Evolutionary conservation across 305 asterid genomes (phyloP).

Genomic region (Fraxinus dipetala): DNA sequence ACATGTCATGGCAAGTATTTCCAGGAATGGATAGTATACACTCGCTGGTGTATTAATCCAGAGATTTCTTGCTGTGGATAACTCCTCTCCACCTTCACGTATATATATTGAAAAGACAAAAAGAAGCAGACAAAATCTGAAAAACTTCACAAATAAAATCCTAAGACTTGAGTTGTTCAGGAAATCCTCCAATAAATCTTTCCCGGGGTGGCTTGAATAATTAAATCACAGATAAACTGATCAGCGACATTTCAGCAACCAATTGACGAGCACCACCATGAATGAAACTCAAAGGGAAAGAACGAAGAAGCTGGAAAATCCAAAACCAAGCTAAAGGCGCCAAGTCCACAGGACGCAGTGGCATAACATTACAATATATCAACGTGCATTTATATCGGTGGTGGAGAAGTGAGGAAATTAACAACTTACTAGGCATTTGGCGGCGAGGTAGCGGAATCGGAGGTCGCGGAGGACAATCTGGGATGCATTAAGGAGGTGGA

Average conservation of each 20-base stretch:
- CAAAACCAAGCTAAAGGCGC: background rate
- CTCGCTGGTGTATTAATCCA: background rate
- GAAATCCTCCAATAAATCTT: background rate
- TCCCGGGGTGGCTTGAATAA: background rate
- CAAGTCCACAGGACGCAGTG: background rate
- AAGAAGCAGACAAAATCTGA: background rate
- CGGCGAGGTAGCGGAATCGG: slow-evolving; percentile 91
- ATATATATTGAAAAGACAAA: background rate
- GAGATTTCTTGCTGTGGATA: background rate
- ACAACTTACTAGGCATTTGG: slow-evolving; percentile 74
- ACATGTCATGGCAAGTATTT: background rate
- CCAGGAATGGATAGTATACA: background rate
- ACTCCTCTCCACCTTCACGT: background rate
- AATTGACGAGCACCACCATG: background rate
- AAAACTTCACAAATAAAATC: slow-evolving; percentile 1
- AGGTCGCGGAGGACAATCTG: slow-evolving; percentile 86
- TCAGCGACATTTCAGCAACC: slow-evolving; percentile 12
- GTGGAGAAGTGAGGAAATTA: background rate
- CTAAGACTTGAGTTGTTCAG: background rate
- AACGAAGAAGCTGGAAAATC: slow-evolving; percentile 5
- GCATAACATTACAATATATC: background rate
- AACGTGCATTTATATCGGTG: background rate
- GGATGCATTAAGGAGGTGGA: slow-evolving; percentile 91
- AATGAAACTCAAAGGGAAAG: background rate
- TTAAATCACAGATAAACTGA: background rate